A percentile compares a stretch with the other conserved stretches of the same genome.
phyloP scores from a whole-genome alignment of 2,329 filamentous ascomycete species.

The Botryotinia globosa region DNA sequence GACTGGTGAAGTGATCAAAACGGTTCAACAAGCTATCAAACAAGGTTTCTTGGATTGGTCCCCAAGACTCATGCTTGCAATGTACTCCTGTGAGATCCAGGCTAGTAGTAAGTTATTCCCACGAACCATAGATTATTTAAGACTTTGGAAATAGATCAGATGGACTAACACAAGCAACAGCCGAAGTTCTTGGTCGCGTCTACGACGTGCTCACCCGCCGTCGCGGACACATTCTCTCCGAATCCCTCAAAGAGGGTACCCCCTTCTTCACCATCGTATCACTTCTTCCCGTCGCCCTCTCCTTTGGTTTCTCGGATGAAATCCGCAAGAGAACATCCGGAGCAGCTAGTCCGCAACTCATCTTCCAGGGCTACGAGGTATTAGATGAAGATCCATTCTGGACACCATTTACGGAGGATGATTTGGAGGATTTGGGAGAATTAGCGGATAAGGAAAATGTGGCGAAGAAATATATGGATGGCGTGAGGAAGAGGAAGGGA shows the following conservation, averaged over 20 bases:
- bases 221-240: conserved; percentile 82
- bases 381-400: conserved; percentile 96
- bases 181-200: conserved; percentile 90
- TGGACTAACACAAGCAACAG: conserved; percentile 41
- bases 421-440: conserved; percentile 93
- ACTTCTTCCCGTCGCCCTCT: conserved; percentile 85
- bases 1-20: conserved; percentile 90
- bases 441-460: conserved; percentile 92
- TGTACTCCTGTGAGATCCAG: conserved; percentile 98
- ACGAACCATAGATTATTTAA: background rate
- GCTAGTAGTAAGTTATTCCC: conserved; percentile 67
- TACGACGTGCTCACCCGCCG: conserved; percentile 97
- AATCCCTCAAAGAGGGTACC: conserved; percentile 90
- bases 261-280: conserved; percentile 95
- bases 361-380: conserved; percentile 90
- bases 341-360: conserved; percentile 85
- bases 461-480: conserved; percentile 93
- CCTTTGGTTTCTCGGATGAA: conserved; percentile 93
- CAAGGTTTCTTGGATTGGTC: conserved; percentile 93
- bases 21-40: conserved; percentile 78
- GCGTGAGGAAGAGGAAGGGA: conserved; percentile 82
- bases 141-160: background rate
- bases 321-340: conserved; percentile 93
- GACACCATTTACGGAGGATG: conserved; percentile 95
- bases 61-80: conserved; percentile 88